phyloP scores from a whole-genome alignment of 2,329 filamentous ascomycete genomes.

The Scedosporium dehoogii region DNA sequence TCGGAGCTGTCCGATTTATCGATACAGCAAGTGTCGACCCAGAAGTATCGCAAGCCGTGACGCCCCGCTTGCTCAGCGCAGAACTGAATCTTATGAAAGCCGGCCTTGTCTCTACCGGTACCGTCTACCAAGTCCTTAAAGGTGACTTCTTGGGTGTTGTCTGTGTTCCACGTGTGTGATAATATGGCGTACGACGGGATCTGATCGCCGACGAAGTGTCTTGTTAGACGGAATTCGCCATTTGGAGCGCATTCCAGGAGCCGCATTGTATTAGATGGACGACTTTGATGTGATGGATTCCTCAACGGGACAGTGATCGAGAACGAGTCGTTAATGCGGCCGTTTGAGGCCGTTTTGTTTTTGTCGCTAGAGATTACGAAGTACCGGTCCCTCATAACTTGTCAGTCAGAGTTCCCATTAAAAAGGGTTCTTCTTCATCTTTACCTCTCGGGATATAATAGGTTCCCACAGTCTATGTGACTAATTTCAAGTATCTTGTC shows the following conservation, averaged over 20 bases:
- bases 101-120: neutral
- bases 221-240: neutral
- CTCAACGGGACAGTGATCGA: too few species aligned
- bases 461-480: too few species aligned
- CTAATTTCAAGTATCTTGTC: too few species aligned
- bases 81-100: slow-evolving; percentile 9
- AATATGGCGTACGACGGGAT: slow-evolving; percentile 13
- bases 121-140: slow-evolving; percentile 8
- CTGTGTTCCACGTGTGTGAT: slow-evolving; percentile 14
- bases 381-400: too few species aligned
- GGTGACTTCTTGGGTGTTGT: slow-evolving; percentile 11
- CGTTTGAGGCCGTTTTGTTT: too few species aligned
- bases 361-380: too few species aligned
- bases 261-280: neutral
- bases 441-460: too few species aligned
- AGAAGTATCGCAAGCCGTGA: slow-evolving; percentile 9
- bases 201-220: slow-evolving; percentile 10
- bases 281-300: too few species aligned
- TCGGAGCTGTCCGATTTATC: slow-evolving; percentile 10
- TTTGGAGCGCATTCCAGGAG: neutral
- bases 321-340: too few species aligned
- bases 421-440: too few species aligned
- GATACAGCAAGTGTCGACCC: slow-evolving; percentile 15
- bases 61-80: slow-evolving; percentile 9
- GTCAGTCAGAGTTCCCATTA: too few species aligned